These are phyloP conservation scores for Pichia sp. DNA, from an alignment of 1,139 yeast species.

Conservation along the genomic window DNA sequence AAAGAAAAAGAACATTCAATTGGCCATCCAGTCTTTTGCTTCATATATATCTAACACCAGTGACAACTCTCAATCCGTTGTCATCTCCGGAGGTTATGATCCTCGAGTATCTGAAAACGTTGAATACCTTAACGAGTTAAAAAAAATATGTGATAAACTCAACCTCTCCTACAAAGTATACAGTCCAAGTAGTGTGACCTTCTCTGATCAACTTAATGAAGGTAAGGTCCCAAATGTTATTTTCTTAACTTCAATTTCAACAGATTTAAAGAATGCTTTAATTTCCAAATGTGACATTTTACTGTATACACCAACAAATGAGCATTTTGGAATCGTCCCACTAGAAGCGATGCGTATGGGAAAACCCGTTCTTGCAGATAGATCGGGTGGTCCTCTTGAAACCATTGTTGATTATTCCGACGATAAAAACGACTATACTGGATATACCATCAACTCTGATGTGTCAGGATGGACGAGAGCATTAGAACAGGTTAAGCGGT, in stretches of 20 bases:
- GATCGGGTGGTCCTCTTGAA: conserved; percentile 92
- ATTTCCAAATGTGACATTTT: conserved; percentile 55
- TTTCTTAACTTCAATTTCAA: conserved; percentile 76
- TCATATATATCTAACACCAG: conserved; percentile 23
- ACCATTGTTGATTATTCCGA: conserved; percentile 44
- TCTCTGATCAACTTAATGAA: background rate
- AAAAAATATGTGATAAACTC: conserved; percentile 43
- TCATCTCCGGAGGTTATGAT: conserved; percentile 94
- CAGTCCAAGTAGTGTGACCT: background rate
- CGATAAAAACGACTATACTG: conserved; percentile 53
- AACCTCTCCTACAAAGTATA: conserved; percentile 35
- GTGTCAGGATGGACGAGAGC: conserved; percentile 60
- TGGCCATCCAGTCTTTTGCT: conserved; percentile 59
- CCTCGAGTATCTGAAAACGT: conserved; percentile 70
- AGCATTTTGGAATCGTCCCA: conserved; percentile 98
- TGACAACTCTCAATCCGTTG: conserved; percentile 39
- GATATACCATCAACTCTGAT: conserved; percentile 62
- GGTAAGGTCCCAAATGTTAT: conserved; percentile 41
- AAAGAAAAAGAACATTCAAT: conserved; percentile 71
- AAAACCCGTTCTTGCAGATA: conserved; percentile 80
- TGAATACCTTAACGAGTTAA: conserved; percentile 60
- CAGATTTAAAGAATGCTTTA: conserved; percentile 60
- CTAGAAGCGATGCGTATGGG: conserved; percentile 85
- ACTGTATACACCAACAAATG: conserved; percentile 84
- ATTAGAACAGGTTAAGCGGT: conserved; percentile 40